Base-by-base conservation (phyloP, 2,329 filamentous ascomycete genomes). In the Fusarium duplospermum region DNA sequence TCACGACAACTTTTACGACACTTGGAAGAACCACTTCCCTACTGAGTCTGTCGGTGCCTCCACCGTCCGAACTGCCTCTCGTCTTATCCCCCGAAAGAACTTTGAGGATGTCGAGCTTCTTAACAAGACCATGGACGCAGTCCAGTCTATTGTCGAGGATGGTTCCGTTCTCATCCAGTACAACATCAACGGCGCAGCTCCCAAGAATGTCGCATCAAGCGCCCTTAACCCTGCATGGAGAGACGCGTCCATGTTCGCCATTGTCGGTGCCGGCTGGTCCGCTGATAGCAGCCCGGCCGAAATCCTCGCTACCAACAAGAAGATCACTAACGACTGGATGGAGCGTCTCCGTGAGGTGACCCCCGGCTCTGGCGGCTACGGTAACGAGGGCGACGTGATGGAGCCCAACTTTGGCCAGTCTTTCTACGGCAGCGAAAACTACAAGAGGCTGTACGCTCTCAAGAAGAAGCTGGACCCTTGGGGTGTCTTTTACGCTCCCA, bases 171-270 rank as follows among this genome's bases (percentile, higher is more conserved):
- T 77, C n/a, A 72, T 78, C 22, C 67, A 71, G 29, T 78, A 77
- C 74, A 69, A 78, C 70, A 69, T 77, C 58, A 76, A 77, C 64
- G 75, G 69, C 47, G 74, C 66, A 16, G 66, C 61, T 7, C 74
- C 71, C 27, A 54, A 63, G 6, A 50, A 40, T 10, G 70, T 71
- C 5, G 59, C 80, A 13, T 76, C 78, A 52, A 85, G 83, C 20
- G 80, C 83, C 13, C 77, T 83, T 29, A 83, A 84, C 62, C 86
- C 86, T 0, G 86, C 86, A 2, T 89, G 86, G 86, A 80, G 87
- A 14, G 81, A 82, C 2, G 81, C 82, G 7, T 75, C 79, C 38
- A 78, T 84, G 78, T 81, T 82, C 63, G 75, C 74, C 58, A 84
- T 84, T 70, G 71, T 75, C 33, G 75, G 75, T 6, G 54, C 70